phyloP scores from a whole-genome alignment of 1,284 basidiomycete genomes.

The Ustilago shanxiensis region DNA sequence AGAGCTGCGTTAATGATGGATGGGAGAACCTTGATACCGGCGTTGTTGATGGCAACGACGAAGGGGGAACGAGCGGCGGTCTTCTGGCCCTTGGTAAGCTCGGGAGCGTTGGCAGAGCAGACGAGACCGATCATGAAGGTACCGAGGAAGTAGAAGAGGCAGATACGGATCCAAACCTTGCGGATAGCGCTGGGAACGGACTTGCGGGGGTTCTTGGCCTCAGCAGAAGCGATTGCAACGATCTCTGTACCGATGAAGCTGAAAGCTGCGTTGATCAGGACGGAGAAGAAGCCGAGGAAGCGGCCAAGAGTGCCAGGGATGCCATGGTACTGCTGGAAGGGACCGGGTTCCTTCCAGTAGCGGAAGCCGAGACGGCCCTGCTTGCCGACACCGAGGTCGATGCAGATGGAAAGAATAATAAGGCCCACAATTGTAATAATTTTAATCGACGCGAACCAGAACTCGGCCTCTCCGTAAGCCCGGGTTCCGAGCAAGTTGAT shows the following conservation, averaged over 20 bases:
- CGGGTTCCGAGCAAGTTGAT: slow-evolving; percentile 80
- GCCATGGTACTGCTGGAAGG: slow-evolving; percentile 64
- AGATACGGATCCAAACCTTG: slow-evolving; percentile 63
- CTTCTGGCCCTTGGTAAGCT: slow-evolving; percentile 53
- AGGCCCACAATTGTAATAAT: slow-evolving; percentile 66
- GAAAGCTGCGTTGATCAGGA: slow-evolving; percentile 78
- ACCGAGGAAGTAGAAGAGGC: slow-evolving; percentile 71
- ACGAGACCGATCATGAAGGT: slow-evolving; percentile 69
- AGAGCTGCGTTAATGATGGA: slow-evolving; percentile 80
- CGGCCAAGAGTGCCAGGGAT: slow-evolving; percentile 73
- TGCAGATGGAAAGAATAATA: slow-evolving; percentile 63
- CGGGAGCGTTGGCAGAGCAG: slow-evolving; percentile 56
- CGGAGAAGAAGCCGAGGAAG: slow-evolving; percentile 70
- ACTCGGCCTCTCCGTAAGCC: slow-evolving; percentile 69
- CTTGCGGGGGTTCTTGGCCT: slow-evolving; percentile 72
- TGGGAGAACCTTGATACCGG: slow-evolving; percentile 71
- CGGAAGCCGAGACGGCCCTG: slow-evolving; percentile 60
- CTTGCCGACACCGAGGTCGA: slow-evolving; percentile 62
- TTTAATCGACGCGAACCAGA: slow-evolving; percentile 72
- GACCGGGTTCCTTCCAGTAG: slow-evolving; percentile 71
- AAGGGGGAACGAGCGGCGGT: slow-evolving; percentile 53
- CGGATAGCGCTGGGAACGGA: slow-evolving; percentile 61
- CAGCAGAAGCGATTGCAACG: slow-evolving; percentile 84
- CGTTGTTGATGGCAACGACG: slow-evolving; percentile 68
- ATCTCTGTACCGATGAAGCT: slow-evolving; percentile 86